phyloP scores from a whole-genome alignment of 768 basidiomycete species.

The Gloeophyllum trabeum region DNA sequence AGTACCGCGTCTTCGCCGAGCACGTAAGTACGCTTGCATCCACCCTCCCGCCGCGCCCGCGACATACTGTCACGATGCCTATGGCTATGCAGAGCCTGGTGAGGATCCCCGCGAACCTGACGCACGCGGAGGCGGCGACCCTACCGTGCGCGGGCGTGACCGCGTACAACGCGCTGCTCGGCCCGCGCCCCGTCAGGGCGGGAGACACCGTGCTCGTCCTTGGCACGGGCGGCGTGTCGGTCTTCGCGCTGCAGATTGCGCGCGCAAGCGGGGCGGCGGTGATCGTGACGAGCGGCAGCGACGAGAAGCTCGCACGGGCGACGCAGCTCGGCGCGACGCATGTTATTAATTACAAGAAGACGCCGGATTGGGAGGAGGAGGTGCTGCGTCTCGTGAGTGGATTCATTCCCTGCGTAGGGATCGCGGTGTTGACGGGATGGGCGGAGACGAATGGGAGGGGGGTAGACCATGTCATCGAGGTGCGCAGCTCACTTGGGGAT shows the following conservation, averaged over 20 bases:
- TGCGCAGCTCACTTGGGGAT: too few species aligned
- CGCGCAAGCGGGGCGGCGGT: conserved; percentile 49
- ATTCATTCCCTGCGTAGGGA: too few species aligned
- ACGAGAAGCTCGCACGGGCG: conserved; percentile 44
- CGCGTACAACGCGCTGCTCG: conserved; percentile 46
- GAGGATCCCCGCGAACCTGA: conserved; percentile 17
- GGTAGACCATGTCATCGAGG: conserved; percentile 30
- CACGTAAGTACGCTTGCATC: neutral
- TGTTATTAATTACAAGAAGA: conserved; percentile 48
- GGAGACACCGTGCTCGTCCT: conserved; percentile 46
- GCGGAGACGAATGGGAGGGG: conserved; percentile 14
- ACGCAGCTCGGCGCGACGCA: conserved; percentile 37
- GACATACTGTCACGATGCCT: too few species aligned
- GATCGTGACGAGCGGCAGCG: conserved; percentile 55
- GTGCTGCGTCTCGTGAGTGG: conserved; percentile 20
- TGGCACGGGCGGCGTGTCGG: conserved; percentile 46
- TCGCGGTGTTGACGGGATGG: neutral
- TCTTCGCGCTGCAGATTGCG: conserved; percentile 51
- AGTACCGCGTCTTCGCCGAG: conserved; percentile 10
- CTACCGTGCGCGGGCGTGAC: conserved; percentile 41
- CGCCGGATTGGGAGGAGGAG: conserved; percentile 41
- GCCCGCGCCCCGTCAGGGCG: conserved; percentile 36
- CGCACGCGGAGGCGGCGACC: conserved; percentile 14
- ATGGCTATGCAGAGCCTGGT: conserved; percentile 8
- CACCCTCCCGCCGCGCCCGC: neutral